Evolutionary conservation across 73 alveolate species (phyloP), one percentile per base, ranked within the genome.

Genomic region (Urostyla sp.): DNA sequence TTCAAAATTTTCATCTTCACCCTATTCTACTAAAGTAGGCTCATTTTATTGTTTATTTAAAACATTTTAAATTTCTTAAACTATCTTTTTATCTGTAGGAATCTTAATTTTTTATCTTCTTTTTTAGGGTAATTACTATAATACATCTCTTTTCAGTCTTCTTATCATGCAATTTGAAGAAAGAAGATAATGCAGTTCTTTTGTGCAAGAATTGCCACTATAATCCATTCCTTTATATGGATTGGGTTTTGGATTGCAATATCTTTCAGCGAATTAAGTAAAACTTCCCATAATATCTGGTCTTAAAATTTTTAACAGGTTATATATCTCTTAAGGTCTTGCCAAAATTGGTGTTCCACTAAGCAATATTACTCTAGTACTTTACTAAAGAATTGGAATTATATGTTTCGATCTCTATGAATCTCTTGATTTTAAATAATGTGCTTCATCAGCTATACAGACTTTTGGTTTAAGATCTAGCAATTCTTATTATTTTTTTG

Each of bases 301-400:
- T 26, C 98, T 69, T 26, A 97, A 53, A 10, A 85, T 80, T 23
- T 57, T 43, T 43, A 97, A 81, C 18, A 87, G 87, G 51, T 95
- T 95, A 67, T 67, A 96, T 11, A 96, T 87, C 84, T 97, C 99
- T 23, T 36, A 88, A 16, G 99, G 99, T 36, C 91, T 84, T 20
- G 94, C 75, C 35, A 94, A 85, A 55, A 96, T 87, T 5, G 99
- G 99, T 13, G 99, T 94, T 7, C 99, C 99, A 36, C 98, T 84
- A 60, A 97, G 60, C 76, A 97, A 81, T 20, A 97, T 84, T 8
- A 87, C 92, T 59, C 99, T 58, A 43, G 79, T 92, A n/a, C 95
- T 84, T 35, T 66, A 76, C 37, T 66, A 59, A 15, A 95, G 90
- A 8, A 95, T 66, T 0, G 99, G 99, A 16, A 95, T 83, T 4